Evolutionary conservation across 164 flowering plant species (phyloP), one percentile per base, ranked within the genome.

Genomic region (Litsea cubeba): DNA sequence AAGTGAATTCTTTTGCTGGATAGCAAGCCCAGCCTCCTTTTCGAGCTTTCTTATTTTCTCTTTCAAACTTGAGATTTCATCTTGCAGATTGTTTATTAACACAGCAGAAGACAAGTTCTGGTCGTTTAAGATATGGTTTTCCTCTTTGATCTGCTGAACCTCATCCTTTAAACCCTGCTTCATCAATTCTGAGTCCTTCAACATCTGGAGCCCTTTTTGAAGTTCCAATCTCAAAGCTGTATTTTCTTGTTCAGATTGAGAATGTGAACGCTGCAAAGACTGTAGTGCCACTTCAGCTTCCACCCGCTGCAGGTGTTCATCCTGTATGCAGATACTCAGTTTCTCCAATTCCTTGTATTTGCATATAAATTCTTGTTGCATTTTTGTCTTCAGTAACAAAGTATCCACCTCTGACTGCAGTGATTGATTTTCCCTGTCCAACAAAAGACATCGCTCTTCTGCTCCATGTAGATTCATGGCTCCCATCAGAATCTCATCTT

Each of bases 241-340:
- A 77, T 88, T 93, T 69, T 88, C 87, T 70, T 90, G 93, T 73
- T 86, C 93, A 76, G 95, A 90, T 70, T 90, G 84, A 63, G 85
- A 75, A 69, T 88, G 90, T 79, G 89, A 60, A 74, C 79, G 77
- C 77, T 89, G 89, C 76, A 91, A 72, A 65, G 81, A 69, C 17
- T 79, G 82, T 24, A 93, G 85, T 72, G 89, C 80, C 25, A 82
- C 84, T 79, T 91, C 91, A 62, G 85, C 83, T 70, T 90, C 83
- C 63, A 80, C 68, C 79, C 82, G 82, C 23, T 81, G 87, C 24
- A 79, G 73, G 11, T 75, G 88, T 77, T 91, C 97, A 32, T 89
- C 90, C 65, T 87, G 84, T 57, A 90, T 62, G 65, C 76, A 69
- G 69, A 49, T 57, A 62, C 82, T 85, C 62, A 93, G 82, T 63